A percentile compares a stretch with the other conserved stretches of the same genome.
These are phyloP conservation scores for Penicillium aurantiogriseum DNA, from an alignment of 2,329 filamentous ascomycete species.

Conservation along the genomic window DNA sequence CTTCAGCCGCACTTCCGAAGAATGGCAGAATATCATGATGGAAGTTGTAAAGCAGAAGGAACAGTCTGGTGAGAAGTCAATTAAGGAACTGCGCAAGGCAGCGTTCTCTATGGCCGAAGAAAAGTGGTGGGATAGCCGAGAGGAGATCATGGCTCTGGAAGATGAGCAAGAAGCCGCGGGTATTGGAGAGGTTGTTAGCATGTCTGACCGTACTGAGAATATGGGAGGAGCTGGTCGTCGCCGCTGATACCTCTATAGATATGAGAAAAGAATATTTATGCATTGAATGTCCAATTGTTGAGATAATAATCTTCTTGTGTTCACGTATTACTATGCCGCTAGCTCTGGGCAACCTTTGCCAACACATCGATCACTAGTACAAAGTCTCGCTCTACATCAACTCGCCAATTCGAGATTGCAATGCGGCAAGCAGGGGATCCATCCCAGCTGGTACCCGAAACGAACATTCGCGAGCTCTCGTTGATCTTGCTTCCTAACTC, in stretches of 20 bases:
- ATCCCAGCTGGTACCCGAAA: constrained; percentile 77
- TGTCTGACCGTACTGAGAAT: constrained; percentile 67
- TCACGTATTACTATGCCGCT: neutral
- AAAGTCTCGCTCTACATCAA: constrained; percentile 66
- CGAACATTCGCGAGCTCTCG: constrained; percentile 69
- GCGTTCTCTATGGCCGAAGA: constrained; percentile 90
- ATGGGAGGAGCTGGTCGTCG: constrained; percentile 49
- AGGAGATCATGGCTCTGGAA: constrained; percentile 87
- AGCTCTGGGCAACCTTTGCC: constrained; percentile 43
- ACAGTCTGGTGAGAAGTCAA: constrained; percentile 54
- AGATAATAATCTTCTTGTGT: neutral
- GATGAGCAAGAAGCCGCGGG: constrained; percentile 95
- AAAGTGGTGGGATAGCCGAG: constrained; percentile 98
- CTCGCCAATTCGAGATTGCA: constrained; percentile 82
- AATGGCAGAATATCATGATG: constrained; percentile 88
- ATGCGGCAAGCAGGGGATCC: constrained; percentile 73
- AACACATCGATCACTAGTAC: constrained; percentile 65
- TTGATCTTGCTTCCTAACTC: constrained; percentile 72
- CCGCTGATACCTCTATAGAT: constrained; percentile 30
- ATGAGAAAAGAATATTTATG: neutral
- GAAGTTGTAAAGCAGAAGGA: constrained; percentile 69
- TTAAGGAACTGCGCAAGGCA: constrained; percentile 90
- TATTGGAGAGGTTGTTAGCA: constrained; percentile 88
- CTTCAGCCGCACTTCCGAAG: constrained; percentile 79
- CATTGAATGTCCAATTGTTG: neutral